A percentile compares a stretch with the other conserved stretches of the same genome.
Evolutionary conservation across 2,329 filamentous ascomycete species (phyloP).

Genomic region (Colletotrichum aenigma): DNA sequence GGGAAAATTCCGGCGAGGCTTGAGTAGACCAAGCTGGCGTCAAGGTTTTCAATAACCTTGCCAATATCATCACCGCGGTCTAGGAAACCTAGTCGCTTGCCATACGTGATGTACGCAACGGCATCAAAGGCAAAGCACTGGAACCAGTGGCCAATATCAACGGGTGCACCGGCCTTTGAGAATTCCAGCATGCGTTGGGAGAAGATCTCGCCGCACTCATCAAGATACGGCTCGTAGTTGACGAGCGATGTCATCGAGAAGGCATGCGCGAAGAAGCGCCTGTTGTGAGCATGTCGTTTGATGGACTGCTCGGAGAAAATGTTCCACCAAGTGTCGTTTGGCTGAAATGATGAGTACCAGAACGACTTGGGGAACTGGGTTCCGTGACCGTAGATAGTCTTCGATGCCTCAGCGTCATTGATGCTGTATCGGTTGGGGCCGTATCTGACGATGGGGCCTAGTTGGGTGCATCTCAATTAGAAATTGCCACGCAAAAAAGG

Average conservation of each 20-base stretch:
- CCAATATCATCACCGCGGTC: conserved; percentile 49
- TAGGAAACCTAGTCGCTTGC: conserved; percentile 45
- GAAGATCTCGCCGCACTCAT: conserved; percentile 49
- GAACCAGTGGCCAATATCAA: conserved; percentile 48
- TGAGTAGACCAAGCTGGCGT: conserved; percentile 37
- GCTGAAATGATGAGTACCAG: conserved; percentile 28
- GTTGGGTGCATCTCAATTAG: neutral
- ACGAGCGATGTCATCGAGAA: conserved; percentile 54
- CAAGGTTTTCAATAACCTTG: conserved; percentile 42
- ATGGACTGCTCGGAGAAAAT: conserved; percentile 38
- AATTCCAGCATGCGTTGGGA: conserved; percentile 39
- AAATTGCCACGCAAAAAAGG: neutral
- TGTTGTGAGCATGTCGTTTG: conserved; percentile 36
- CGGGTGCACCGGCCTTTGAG: conserved; percentile 24
- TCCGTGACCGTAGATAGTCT: conserved; percentile 35
- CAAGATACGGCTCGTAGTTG: conserved; percentile 52
- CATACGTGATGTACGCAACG: conserved; percentile 53
- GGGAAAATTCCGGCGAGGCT: conserved; percentile 46
- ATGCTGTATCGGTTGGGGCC: conserved; percentile 53
- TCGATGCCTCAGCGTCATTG: conserved; percentile 41
- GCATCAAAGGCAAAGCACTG: conserved; percentile 56
- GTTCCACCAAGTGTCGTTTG: conserved; percentile 23
- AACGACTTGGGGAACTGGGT: conserved; percentile 38
- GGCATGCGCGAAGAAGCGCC: conserved; percentile 45
- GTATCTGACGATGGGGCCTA: conserved; percentile 47